Evolutionary conservation across 352 stramenopile genomes (phyloP), one percentile per base, ranked within the genome.

Genomic region (Lagenidium giganteum): DNA sequence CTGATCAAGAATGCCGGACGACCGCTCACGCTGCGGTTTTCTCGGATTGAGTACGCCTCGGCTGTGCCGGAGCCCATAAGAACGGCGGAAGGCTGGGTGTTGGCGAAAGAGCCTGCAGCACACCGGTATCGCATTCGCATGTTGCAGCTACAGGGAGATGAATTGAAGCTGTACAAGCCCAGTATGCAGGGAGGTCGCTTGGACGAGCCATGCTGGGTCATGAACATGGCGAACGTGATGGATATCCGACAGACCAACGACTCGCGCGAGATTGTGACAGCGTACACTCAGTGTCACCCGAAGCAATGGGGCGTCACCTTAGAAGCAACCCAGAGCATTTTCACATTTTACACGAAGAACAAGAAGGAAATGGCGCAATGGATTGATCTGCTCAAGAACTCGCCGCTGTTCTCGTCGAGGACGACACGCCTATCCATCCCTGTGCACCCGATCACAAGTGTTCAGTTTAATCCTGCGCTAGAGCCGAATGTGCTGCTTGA

Each of bases 321-420:
- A 3, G 78, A 95, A 52, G 77, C 78, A 30, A 82, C 73, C 2
- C 63, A 83, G 17, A 87, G 64, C 33, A 87, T 95, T 26, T 90
- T 93, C 49, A 93, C 80, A 5, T 95, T 93, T 42, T 92, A 88
- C 57, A 87, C 82, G 22, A 68, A 78, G 25, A 83, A 72, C 42
- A 62, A 64, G 16, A 64, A 84, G 12, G 81, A 95, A 45, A 84
- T 92, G 76, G 42, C 72, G 11, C 76, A 92, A 47, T 95, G 83
- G 83, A 54, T 95, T 22, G 81, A 95, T 55, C 37, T 93, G 42
- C 65, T 95, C 17, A 95, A 95, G 59, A 95, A 95, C 48, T 89
- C 67, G 32, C 78, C 77, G 9, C 53, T 92, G 20, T 95, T 92
- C 53, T 77, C 63, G 3, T 42, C 57, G 8, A 66, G 73, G 30